These are phyloP conservation scores for Fusarium sp. DNA, from an alignment of 2,329 filamentous ascomycete species.

Conservation along the genomic window DNA sequence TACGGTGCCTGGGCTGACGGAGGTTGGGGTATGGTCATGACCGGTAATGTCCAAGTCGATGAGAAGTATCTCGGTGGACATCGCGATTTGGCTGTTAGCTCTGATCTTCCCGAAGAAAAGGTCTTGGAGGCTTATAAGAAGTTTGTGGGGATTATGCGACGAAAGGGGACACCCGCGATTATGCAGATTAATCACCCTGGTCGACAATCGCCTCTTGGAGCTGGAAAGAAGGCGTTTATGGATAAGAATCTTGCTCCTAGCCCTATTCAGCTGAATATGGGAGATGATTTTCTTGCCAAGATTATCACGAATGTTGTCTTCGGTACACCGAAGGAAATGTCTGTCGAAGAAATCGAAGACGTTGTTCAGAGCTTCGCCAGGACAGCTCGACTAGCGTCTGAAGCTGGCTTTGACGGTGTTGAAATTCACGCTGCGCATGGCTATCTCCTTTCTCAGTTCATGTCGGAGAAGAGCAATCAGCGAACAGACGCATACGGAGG, in stretches of 20 bases:
- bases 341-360: constrained; percentile 61
- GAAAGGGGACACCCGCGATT: constrained; percentile 52
- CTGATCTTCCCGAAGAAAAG: constrained; percentile 34
- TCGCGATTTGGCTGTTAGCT: constrained; percentile 51
- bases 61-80: constrained; percentile 51
- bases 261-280: constrained; percentile 56
- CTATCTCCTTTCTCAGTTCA: constrained; percentile 67
- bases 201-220: constrained; percentile 55
- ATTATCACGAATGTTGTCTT: constrained; percentile 54
- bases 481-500: constrained; percentile 68
- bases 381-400: constrained; percentile 60
- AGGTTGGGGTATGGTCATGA: constrained; percentile 65
- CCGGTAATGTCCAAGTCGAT: constrained; percentile 61
- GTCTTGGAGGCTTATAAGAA: constrained; percentile 52
- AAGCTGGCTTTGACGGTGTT: constrained; percentile 59
- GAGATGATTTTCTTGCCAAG: constrained; percentile 51
- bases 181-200: constrained; percentile 62
- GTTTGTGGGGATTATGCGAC: constrained; percentile 50
- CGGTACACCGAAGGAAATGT: constrained; percentile 69
- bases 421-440: constrained; percentile 65
- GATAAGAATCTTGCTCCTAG: constrained; percentile 58
- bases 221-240: constrained; percentile 52
- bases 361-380: constrained; percentile 64
- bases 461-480: constrained; percentile 61
- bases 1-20: constrained; percentile 66